Percentiles rank a stretch among this genome's conserved stretches.
Evolutionary conservation across 805 yeast genomes (phyloP).

Genomic region (Monosporozyma aerobia): DNA sequence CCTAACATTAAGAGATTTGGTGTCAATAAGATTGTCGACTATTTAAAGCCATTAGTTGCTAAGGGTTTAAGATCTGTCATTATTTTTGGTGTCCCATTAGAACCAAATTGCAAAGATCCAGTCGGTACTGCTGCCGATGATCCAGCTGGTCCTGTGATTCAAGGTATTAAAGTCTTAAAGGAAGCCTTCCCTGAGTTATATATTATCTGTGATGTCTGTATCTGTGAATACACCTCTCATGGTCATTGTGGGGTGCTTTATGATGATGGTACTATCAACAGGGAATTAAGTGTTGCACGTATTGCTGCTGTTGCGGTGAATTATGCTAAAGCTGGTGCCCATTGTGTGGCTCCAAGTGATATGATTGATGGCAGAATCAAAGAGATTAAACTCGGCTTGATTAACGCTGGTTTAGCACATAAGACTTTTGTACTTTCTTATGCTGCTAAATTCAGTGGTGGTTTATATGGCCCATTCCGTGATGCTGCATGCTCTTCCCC

Average conservation of each 20-base stretch:
- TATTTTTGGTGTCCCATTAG: constrained; percentile 83
- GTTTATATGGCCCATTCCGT: constrained; percentile 91
- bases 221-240: constrained; percentile 92
- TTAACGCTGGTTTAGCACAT: constrained; percentile 76
- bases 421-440: constrained; percentile 85
- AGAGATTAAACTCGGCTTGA: constrained; percentile 79
- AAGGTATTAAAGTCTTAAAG: constrained; percentile 57
- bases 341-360: constrained; percentile 93
- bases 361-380: constrained; percentile 93
- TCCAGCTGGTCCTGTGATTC: constrained; percentile 91
- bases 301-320: constrained; percentile 91
- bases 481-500: constrained; percentile 96
- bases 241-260: constrained; percentile 95
- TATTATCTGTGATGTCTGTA: constrained; percentile 88
- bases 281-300: constrained; percentile 66
- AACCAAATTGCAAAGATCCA: constrained; percentile 66
- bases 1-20: constrained; percentile 90
- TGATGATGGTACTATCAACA: constrained; percentile 78
- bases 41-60: constrained; percentile 54
- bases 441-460: constrained; percentile 88
- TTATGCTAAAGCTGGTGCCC: constrained; percentile 92
- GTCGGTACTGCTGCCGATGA: constrained; percentile 89
- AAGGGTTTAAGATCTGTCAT: constrained; percentile 85
- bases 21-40: constrained; percentile 64
- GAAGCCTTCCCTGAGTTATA: constrained; percentile 69